phyloP scores from a whole-genome alignment of 495 filamentous ascomycete species.

The Daldinia concentrica region DNA sequence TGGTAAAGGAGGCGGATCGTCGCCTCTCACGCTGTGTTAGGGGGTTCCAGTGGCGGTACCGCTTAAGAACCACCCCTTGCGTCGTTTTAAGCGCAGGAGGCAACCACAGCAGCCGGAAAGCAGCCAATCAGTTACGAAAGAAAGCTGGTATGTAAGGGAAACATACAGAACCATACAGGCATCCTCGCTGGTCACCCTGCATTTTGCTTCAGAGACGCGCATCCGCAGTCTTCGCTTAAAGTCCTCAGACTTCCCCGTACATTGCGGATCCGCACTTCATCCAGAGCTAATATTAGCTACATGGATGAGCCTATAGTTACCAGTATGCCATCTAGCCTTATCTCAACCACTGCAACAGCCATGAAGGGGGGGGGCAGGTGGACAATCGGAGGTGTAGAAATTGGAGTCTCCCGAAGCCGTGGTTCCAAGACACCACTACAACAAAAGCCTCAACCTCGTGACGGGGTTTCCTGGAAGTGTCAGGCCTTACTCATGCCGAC shows the following conservation, averaged over 20 bases:
- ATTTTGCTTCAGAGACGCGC: neutral
- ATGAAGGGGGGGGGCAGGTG: neutral
- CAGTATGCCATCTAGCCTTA: neutral
- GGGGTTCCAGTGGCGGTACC: constrained; percentile 11
- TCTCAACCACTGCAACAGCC: neutral
- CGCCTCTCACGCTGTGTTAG: constrained; percentile 4
- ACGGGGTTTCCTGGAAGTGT: neutral
- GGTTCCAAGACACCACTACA: neutral
- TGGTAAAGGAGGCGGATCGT: constrained; percentile 15
- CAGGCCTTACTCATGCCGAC: neutral
- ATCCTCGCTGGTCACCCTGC: constrained; percentile 3
- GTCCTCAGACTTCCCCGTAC: neutral
- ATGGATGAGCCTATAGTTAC: neutral
- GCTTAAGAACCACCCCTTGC: constrained; percentile 31
- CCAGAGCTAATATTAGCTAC: constrained; percentile 1
- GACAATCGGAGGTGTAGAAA: neutral
- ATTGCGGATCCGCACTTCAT: neutral
- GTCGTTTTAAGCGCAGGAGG: constrained; percentile 14
- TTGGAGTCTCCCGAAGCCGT: neutral
- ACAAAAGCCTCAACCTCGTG: neutral
- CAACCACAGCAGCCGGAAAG: neutral
- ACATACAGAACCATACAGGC: neutral
- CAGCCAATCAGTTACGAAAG: constrained; percentile 14
- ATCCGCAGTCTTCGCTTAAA: neutral
- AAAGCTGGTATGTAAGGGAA: constrained; percentile 33